These are phyloP conservation scores for Cladobotryum protrusum DNA, from an alignment of 2,329 filamentous ascomycete species.

Conservation along the genomic window DNA sequence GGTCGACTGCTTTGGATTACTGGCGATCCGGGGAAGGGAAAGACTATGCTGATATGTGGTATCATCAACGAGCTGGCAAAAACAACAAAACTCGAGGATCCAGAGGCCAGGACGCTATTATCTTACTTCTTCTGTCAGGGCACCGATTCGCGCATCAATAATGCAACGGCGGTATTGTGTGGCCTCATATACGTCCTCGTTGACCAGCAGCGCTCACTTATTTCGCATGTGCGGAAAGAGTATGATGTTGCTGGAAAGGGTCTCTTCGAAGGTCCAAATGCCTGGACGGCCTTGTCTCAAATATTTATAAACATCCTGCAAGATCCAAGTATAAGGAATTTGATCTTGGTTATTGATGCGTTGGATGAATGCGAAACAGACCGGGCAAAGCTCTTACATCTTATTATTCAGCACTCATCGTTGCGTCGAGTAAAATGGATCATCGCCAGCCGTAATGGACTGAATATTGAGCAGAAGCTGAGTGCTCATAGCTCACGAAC, in stretches of 20 bases:
- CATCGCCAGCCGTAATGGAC: slow-evolving; percentile 4
- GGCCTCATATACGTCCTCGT: slow-evolving; percentile 38
- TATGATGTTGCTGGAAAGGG: slow-evolving; percentile 27
- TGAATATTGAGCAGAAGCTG: slow-evolving; percentile 11
- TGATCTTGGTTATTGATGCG: slow-evolving; percentile 38
- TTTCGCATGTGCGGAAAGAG: slow-evolving; percentile 26
- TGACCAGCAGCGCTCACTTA: slow-evolving; percentile 24
- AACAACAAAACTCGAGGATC: background rate
- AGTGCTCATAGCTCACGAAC: no score
- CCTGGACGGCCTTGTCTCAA: slow-evolving; percentile 28
- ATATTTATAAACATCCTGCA: slow-evolving; percentile 36
- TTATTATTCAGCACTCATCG: background rate
- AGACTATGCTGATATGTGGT: slow-evolving; percentile 30
- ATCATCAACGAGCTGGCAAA: slow-evolving; percentile 19
- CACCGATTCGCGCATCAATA: slow-evolving; percentile 31
- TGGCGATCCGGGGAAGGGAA: slow-evolving; percentile 33
- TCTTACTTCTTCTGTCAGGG: slow-evolving; percentile 37
- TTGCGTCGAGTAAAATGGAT: slow-evolving; percentile 2
- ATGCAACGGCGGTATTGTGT: slow-evolving; percentile 32
- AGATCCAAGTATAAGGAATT: slow-evolving; percentile 19
- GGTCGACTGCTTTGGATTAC: slow-evolving; percentile 26
- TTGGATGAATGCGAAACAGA: slow-evolving; percentile 37
- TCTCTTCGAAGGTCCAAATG: slow-evolving; percentile 35
- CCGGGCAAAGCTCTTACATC: background rate
- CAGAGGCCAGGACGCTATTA: no score